phyloP scores from a whole-genome alignment of 345 rosid genomes.

The Acer negundo region DNA sequence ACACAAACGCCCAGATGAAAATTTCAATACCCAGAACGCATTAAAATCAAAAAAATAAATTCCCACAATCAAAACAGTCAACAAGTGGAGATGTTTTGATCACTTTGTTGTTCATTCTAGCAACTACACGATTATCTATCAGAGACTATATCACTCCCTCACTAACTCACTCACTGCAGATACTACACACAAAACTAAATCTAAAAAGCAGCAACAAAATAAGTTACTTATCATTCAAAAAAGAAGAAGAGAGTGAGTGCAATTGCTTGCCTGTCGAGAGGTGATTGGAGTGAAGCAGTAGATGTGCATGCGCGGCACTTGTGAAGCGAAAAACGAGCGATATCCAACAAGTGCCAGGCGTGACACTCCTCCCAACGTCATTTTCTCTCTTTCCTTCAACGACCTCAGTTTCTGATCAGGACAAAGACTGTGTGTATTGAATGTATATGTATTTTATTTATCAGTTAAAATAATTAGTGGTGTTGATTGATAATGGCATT shows the following conservation, averaged over 20 bases:
- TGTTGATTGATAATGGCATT: not conserved
- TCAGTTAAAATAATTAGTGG: not conserved
- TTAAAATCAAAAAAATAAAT: not conserved
- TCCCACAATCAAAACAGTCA: not conserved
- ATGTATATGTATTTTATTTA: not conserved
- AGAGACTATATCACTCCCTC: not conserved
- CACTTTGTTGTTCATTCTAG: not conserved
- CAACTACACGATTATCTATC: not conserved
- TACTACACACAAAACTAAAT: not conserved
- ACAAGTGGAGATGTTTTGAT: not conserved
- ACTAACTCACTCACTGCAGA: not conserved
- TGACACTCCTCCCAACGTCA: constrained; percentile 17
- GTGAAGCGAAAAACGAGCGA: constrained; percentile 14
- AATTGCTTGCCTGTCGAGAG: constrained; percentile 25
- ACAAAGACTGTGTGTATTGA: no score
- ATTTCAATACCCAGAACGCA: constrained; percentile 5
- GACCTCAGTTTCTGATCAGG: not conserved
- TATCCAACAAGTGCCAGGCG: constrained; percentile 19
- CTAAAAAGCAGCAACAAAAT: not conserved
- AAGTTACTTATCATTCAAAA: not conserved
- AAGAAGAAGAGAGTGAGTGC: not conserved
- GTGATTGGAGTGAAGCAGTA: constrained; percentile 14
- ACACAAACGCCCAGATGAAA: not conserved
- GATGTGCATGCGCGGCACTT: constrained; percentile 32
- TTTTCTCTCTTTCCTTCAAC: not conserved